Conservation (phyloP, 2,329 filamentous ascomycete species). For the Coniochaeta sp. region DNA sequence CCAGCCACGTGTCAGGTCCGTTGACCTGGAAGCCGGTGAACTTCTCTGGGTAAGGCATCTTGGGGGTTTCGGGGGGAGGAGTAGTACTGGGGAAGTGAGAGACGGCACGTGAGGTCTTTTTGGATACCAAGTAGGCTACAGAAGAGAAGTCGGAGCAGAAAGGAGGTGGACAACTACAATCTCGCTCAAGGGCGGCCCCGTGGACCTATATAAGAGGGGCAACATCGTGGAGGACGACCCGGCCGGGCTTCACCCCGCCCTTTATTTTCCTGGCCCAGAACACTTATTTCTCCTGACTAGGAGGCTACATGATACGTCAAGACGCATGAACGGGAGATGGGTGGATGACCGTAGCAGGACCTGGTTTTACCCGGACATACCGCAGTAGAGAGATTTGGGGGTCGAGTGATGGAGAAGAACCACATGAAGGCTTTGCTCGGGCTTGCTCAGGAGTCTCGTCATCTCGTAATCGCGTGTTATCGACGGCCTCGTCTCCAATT, state of each 20-base stretch:
- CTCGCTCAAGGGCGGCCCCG: not conserved
- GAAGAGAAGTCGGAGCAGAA: not conserved
- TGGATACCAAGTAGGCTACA: not conserved
- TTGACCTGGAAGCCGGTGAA: conserved; percentile 56
- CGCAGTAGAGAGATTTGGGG: not conserved
- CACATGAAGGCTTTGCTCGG: not conserved
- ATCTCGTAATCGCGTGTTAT: not conserved
- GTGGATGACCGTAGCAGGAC: not conserved
- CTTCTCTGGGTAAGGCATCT: conserved; percentile 50
- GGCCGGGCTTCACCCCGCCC: not conserved
- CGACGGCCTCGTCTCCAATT: not conserved
- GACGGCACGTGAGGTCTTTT: not conserved
- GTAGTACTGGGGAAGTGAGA: not conserved
- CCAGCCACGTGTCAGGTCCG: conserved; percentile 44
- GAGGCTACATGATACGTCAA: not conserved
- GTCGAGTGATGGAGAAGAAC: not conserved
- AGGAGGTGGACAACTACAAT: not conserved
- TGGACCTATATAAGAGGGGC: not conserved
- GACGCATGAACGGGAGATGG: not conserved
- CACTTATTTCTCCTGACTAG: not conserved
- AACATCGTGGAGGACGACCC: not conserved
- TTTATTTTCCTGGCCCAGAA: not conserved
- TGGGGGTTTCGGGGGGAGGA: conserved; percentile 5
- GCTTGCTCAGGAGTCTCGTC: not conserved
- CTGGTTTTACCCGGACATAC: not conserved